phyloP scores from a whole-genome alignment of 805 yeast species.

The Suhomyces faveliae region DNA sequence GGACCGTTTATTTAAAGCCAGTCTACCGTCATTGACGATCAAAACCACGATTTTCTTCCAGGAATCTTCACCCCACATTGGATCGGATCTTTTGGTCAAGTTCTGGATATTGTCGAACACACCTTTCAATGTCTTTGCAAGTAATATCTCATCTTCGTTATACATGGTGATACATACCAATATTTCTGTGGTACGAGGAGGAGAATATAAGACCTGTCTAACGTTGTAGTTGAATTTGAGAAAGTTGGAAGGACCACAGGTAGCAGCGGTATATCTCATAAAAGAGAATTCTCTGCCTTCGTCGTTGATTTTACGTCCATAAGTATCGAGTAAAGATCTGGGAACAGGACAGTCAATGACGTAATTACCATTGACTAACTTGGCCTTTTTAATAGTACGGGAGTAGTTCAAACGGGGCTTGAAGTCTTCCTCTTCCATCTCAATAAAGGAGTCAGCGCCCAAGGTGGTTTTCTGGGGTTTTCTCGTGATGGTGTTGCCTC shows the following conservation, averaged over 20 bases:
- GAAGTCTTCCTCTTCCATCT: slow-evolving; percentile 36
- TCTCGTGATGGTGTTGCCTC: slow-evolving; percentile 18
- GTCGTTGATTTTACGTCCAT: slow-evolving; percentile 34
- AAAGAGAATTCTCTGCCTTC: slow-evolving; percentile 65
- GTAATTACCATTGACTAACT: slow-evolving; percentile 52
- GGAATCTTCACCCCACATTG: slow-evolving; percentile 90
- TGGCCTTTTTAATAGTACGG: slow-evolving; percentile 45
- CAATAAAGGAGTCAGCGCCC: slow-evolving; percentile 8
- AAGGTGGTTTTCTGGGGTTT: slow-evolving; percentile 7
- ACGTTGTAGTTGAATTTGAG: slow-evolving; percentile 63
- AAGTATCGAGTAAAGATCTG: slow-evolving; percentile 33
- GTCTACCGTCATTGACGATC: slow-evolving; percentile 89
- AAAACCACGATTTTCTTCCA: slow-evolving; percentile 94
- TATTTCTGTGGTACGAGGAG: slow-evolving; percentile 79
- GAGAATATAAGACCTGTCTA: slow-evolving; percentile 75
- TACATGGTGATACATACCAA: slow-evolving; percentile 65
- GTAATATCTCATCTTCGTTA: slow-evolving; percentile 61
- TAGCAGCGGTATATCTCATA: slow-evolving; percentile 92
- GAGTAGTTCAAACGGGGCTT: slow-evolving; percentile 42
- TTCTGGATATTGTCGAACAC: slow-evolving; percentile 80
- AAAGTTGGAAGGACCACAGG: slow-evolving; percentile 84
- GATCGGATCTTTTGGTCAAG: slow-evolving; percentile 60
- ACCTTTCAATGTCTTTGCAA: slow-evolving; percentile 61
- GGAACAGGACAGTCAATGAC: slow-evolving; percentile 46
- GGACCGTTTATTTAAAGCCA: slow-evolving; percentile 75